Conservation (phyloP, 202 grass and related monocot genomes). For the Dendrocalamus latiflorus region DNA sequence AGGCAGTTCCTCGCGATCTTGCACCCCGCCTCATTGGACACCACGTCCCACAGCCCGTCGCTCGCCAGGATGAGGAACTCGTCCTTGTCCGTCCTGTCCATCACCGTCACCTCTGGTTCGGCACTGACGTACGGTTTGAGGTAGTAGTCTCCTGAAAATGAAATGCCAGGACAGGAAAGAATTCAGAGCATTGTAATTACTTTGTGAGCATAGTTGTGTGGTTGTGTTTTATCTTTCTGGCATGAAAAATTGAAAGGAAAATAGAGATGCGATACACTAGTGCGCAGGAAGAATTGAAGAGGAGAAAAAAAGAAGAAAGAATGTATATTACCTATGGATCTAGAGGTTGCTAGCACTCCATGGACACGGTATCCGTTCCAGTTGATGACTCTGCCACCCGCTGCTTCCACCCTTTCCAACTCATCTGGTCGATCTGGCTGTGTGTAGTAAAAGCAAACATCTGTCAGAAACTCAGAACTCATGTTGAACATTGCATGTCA, state of each 20-base stretch:
- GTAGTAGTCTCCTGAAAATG: constrained; percentile 60
- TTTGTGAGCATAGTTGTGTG: background rate
- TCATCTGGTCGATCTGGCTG: constrained; percentile 77
- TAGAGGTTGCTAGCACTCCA: constrained; percentile 62
- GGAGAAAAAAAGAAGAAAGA: background rate
- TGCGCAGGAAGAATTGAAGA: too few species aligned
- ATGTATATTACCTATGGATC: constrained; percentile 57
- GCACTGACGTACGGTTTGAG: constrained; percentile 81
- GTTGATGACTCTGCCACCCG: constrained; percentile 60
- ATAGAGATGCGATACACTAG: background rate
- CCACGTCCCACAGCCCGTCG: too few species aligned
- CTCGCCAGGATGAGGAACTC: too few species aligned
- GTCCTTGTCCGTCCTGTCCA: too few species aligned
- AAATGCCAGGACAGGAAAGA: background rate
- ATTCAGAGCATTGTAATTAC: background rate
- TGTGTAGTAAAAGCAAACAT: background rate
- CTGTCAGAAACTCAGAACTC: too few species aligned
- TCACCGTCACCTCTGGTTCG: too few species aligned
- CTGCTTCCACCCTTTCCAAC: constrained; percentile 59
- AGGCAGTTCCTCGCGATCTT: too few species aligned
- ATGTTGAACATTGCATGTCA: too few species aligned
- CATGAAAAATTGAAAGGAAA: background rate
- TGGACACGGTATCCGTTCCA: constrained; percentile 68
- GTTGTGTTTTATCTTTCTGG: background rate
- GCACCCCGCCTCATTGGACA: too few species aligned